Conservation (phyloP, 257 asterid species). For the Hygrophila difformis region DNA sequence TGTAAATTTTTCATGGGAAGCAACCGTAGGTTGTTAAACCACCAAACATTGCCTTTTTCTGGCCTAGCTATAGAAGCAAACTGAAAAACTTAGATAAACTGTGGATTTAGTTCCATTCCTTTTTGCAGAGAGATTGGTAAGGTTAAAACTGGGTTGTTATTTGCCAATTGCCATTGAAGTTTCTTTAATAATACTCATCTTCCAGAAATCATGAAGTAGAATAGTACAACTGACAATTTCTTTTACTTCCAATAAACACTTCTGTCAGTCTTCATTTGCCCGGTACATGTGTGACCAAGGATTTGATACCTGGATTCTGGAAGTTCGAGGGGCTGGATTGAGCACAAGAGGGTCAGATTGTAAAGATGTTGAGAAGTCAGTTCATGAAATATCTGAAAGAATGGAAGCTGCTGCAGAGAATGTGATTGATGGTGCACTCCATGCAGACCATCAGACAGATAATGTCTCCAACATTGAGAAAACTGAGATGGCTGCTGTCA, state of each 20-base stretch:
- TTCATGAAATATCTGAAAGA: constrained; percentile 38
- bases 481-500: constrained; percentile 27
- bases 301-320: constrained; percentile 96
- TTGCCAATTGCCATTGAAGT: not conserved
- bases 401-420: constrained; percentile 58
- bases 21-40: no score
- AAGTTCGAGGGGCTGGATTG: constrained; percentile 96
- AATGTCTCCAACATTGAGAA: constrained; percentile 8
- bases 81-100: constrained; percentile 2
- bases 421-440: constrained; percentile 32
- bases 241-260: constrained; percentile 15
- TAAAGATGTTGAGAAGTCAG: constrained; percentile 59
- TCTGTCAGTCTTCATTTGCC: constrained; percentile 87
- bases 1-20: no score
- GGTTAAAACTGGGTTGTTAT: constrained; percentile 3
- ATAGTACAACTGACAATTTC: not conserved
- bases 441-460: not conserved
- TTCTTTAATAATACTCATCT: no score
- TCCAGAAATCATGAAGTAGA: no score
- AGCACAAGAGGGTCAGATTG: constrained; percentile 47
- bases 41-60: constrained; percentile 6
- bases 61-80: not conserved
- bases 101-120: not conserved
- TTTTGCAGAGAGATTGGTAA: constrained; percentile 4
- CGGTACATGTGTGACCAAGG: constrained; percentile 98